Conservation (phyloP, 805 yeast species). For the Lachancea thermotolerans region DNA sequence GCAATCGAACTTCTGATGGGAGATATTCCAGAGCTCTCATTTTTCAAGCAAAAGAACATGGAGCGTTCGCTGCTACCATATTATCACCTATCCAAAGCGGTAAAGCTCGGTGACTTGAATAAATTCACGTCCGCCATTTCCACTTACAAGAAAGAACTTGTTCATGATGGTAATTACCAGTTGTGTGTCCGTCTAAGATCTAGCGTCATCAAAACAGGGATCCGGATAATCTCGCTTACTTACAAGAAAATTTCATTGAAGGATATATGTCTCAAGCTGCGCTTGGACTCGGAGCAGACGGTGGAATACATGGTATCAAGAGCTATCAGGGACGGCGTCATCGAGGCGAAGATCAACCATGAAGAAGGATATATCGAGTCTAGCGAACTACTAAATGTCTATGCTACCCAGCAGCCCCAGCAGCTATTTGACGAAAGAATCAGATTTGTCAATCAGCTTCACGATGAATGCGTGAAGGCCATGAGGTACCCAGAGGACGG, state of each 20-base stretch:
- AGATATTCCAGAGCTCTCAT: conserved; percentile 85
- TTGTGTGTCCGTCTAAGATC: conserved; percentile 87
- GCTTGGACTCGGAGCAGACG: conserved; percentile 87
- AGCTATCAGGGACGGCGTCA: conserved; percentile 94
- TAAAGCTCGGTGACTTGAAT: conserved; percentile 82
- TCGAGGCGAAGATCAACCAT: conserved; percentile 90
- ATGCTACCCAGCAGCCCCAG: conserved; percentile 84
- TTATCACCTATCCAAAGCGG: conserved; percentile 83
- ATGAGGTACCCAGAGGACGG: conserved; percentile 75
- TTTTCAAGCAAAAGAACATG: conserved; percentile 59
- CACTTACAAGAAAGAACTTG: conserved; percentile 53
- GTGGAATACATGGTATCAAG: conserved; percentile 96
- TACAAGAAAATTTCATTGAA: conserved; percentile 85
- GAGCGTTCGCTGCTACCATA: conserved; percentile 69
- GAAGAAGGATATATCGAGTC: conserved; percentile 88
- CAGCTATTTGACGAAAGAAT: conserved; percentile 87
- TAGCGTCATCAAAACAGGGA: conserved; percentile 96
- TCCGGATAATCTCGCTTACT: conserved; percentile 83
- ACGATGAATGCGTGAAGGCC: conserved; percentile 87
- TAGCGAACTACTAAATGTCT: conserved; percentile 76
- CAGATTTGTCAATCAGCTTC: conserved; percentile 80
- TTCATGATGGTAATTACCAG: conserved; percentile 74
- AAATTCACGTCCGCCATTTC: conserved; percentile 66
- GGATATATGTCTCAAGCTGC: conserved; percentile 89
- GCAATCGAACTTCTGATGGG: conserved; percentile 92